Conservation (phyloP, 1,139 yeast genomes). For the Diutina ranongensis region DNA sequence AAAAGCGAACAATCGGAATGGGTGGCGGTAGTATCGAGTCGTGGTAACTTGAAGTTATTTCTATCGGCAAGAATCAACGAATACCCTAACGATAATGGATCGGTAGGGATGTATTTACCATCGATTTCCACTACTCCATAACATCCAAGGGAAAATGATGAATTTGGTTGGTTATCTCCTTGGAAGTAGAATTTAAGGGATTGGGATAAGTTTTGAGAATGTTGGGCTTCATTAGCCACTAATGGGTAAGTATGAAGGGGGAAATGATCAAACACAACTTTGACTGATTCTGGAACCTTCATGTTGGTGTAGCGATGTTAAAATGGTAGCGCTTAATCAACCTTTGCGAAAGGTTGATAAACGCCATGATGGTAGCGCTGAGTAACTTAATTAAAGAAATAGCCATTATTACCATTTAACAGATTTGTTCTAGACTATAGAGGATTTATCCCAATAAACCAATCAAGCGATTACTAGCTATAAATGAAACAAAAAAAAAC, state of each 20-base stretch:
- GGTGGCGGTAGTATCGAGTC: not conserved
- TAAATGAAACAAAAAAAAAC: too few species aligned
- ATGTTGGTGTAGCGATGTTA: not conserved
- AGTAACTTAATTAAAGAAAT: too few species aligned
- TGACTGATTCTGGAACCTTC: conserved; percentile 9
- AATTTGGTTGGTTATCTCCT: not conserved
- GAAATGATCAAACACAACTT: conserved; percentile 9
- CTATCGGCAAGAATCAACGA: conserved; percentile 8
- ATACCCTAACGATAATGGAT: conserved; percentile 9
- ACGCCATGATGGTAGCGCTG: too few species aligned
- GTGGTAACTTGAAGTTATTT: conserved; percentile 8
- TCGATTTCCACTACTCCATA: conserved; percentile 8
- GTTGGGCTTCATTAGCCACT: not conserved
- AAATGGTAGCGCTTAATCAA: not conserved
- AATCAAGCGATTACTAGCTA: too few species aligned
- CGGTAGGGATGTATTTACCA: conserved; percentile 9
- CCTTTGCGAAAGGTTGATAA: too few species aligned
- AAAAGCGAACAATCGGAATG: conserved; percentile 6
- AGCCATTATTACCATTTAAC: too few species aligned
- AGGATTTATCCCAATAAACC: too few species aligned
- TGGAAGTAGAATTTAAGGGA: not conserved
- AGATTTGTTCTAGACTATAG: too few species aligned
- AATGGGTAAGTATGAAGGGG: conserved; percentile 9
- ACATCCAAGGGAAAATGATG: conserved; percentile 8
- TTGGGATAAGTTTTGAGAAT: not conserved